phyloP scores from a whole-genome alignment of 371 early-diverging fungal species.

The Rhizopus stolonifer region DNA sequence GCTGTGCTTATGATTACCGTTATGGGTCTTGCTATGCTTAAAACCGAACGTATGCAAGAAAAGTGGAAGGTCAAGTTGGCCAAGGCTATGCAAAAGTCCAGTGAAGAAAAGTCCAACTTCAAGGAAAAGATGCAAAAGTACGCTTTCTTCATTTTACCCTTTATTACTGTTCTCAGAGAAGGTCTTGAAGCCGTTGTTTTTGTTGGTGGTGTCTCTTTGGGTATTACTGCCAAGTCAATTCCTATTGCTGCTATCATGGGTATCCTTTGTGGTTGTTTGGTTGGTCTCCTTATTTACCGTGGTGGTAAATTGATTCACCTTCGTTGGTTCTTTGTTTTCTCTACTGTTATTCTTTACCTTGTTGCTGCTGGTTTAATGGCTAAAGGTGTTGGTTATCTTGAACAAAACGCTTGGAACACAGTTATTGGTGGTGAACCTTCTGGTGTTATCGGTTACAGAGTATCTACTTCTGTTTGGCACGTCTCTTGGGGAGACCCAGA shows the following conservation, averaged over 20 bases:
- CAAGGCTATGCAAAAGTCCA: slow-evolving; percentile 43
- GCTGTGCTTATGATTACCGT: slow-evolving; percentile 65
- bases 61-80: slow-evolving; percentile 69
- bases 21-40: slow-evolving; percentile 75
- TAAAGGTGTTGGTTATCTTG: slow-evolving; percentile 57
- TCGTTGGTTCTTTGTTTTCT: slow-evolving; percentile 74
- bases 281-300: slow-evolving; percentile 71
- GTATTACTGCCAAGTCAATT: slow-evolving; percentile 63
- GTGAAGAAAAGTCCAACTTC: slow-evolving; percentile 18
- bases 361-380: slow-evolving; percentile 78
- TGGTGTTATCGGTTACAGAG: slow-evolving; percentile 40
- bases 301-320: slow-evolving; percentile 66
- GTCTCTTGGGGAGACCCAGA: slow-evolving; percentile 43
- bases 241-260: slow-evolving; percentile 79
- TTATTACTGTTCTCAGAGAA: slow-evolving; percentile 80
- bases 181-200: slow-evolving; percentile 82
- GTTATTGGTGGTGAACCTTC: slow-evolving; percentile 55
- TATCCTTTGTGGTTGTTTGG: slow-evolving; percentile 58
- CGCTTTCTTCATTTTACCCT: slow-evolving; percentile 73
- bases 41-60: slow-evolving; percentile 68
- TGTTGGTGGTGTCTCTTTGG: slow-evolving; percentile 77
- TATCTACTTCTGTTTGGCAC: slow-evolving; percentile 39
- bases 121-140: slow-evolving; percentile 38
- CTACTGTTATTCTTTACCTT: slow-evolving; percentile 72
- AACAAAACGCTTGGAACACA: slow-evolving; percentile 56